A percentile compares a stretch with the other conserved stretches of the same genome.
Conservation (phyloP, 495 filamentous ascomycete species). For the Astrocystis sublimbata region DNA sequence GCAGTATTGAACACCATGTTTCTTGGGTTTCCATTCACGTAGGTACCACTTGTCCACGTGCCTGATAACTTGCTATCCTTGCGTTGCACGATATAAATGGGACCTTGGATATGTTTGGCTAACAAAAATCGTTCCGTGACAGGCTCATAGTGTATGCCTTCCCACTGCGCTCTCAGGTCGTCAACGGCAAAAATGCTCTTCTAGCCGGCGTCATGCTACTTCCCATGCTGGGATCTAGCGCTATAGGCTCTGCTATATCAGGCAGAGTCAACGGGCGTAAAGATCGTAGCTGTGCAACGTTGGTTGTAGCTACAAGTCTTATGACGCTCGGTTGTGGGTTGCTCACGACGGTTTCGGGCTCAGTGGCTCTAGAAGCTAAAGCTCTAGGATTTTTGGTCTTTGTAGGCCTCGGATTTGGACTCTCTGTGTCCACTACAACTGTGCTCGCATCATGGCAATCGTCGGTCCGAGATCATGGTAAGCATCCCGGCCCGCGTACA, state of each 20-base stretch:
- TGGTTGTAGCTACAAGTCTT: slow-evolving; percentile 34
- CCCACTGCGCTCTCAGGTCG: slow-evolving; percentile 59
- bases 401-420: slow-evolving; percentile 49
- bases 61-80: too few species aligned
- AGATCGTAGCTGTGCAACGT: slow-evolving; percentile 37
- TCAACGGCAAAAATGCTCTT: slow-evolving; percentile 50
- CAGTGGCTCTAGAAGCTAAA: slow-evolving; percentile 32
- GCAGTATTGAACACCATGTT: slow-evolving; percentile 45
- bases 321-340: slow-evolving; percentile 44
- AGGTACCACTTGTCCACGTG: too few species aligned
- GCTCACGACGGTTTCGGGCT: slow-evolving; percentile 36
- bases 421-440: slow-evolving; percentile 41
- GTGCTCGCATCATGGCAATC: slow-evolving; percentile 37
- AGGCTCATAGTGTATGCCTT: slow-evolving; percentile 57
- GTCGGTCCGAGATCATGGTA: slow-evolving; percentile 42
- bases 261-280: slow-evolving; percentile 39
- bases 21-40: slow-evolving; percentile 60
- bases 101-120: too few species aligned
- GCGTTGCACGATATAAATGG: too few species aligned
- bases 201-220: slow-evolving; percentile 60
- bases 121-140: too few species aligned
- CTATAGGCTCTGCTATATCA: slow-evolving; percentile 48
- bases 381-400: slow-evolving; percentile 47
- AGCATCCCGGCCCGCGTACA: slow-evolving; percentile 6
- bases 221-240: slow-evolving; percentile 52